Evolutionary conservation across 2,329 filamentous ascomycete species (phyloP), one percentile per base, ranked within the genome.

Genomic region (Fusarium pseudonygamai): DNA sequence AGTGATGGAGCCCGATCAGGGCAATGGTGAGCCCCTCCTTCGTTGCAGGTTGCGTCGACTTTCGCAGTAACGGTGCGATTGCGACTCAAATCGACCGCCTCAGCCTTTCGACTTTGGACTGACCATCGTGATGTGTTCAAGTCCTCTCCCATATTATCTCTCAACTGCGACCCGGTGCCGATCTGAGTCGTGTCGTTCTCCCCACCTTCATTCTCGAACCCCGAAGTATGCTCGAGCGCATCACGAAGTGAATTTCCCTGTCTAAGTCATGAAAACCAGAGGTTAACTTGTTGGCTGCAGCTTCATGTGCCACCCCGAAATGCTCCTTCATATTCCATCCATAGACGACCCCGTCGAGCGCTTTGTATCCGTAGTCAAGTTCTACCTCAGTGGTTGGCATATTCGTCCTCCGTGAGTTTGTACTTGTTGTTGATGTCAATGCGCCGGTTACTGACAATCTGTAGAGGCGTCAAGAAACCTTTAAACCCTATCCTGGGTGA

Each of bases 251-350:
- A 50, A 58, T 45, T 16, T 20, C 64, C 56, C 46, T 45, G 8
- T 50, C 49, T 40, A 72, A 30, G 69, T 40, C 39, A 24, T 53
- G n/a, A 50, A 53, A 60, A n/a, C 46, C 43, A 47, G 34, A 50
- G 37, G 37, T 67, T 73, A 58, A 74, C 65, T 43, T 61, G 49
- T 42, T 59, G 30, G 42, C 45, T 63, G 63, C 80, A 98, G 95
- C 87, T 99, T 99, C 87, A 99, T 99, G 96, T 97, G 96, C 78
- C 96, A 99, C 81, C 96, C 96, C 45, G 96, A 99, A 84, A 97
- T 95, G 79, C 91, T 99, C 37, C 90, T 99, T 9, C 92, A 93
- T 39, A 96, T 98, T 82, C 90, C 96, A 49, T 86, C 90, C 52
- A 93, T 98, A 77, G 93, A 98, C 58, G 96, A 99, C 79, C 96